phyloP scores from a whole-genome alignment of 164 flowering plant genomes.

The Cinnamomum micranthum region DNA sequence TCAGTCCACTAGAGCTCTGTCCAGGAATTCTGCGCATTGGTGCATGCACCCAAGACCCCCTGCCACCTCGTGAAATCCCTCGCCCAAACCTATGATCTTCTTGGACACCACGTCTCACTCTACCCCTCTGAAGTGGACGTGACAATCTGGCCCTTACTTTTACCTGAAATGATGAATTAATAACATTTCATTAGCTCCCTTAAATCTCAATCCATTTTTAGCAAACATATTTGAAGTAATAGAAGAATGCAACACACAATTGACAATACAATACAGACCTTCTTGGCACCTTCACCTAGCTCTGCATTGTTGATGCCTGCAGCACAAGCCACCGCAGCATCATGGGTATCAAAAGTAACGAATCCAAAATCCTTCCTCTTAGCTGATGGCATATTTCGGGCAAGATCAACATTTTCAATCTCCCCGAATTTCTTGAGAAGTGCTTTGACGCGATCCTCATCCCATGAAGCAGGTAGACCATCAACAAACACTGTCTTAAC shows the following conservation, averaged over 20 bases:
- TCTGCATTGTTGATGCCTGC: constrained; percentile 84
- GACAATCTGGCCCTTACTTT: constrained; percentile 94
- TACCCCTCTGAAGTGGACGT: constrained; percentile 79
- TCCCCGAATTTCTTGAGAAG: constrained; percentile 71
- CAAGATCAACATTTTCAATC: constrained; percentile 87
- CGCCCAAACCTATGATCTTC: constrained; percentile 42
- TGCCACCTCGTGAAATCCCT: constrained; percentile 28
- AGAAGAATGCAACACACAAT: not conserved
- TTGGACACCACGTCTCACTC: constrained; percentile 37
- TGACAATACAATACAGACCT: constrained; percentile 43
- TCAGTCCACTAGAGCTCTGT: constrained; percentile 15
- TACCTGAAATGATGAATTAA: constrained; percentile 37
- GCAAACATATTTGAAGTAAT: not conserved
- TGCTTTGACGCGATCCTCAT: constrained; percentile 74
- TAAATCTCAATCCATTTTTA: not conserved
- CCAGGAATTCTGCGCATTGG: constrained; percentile 25
- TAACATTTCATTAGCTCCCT: not conserved
- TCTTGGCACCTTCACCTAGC: constrained; percentile 75
- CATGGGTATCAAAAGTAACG: constrained; percentile 82
- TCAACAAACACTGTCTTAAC: constrained; percentile 91
- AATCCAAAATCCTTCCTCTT: constrained; percentile 94
- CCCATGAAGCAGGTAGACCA: constrained; percentile 89
- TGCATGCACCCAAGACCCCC: constrained; percentile 49
- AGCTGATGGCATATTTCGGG: constrained; percentile 94
- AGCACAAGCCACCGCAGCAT: constrained; percentile 87